phyloP scores from a whole-genome alignment of 2,329 filamentous ascomycete genomes.

The Magnaporthiopsis rhizophila region DNA sequence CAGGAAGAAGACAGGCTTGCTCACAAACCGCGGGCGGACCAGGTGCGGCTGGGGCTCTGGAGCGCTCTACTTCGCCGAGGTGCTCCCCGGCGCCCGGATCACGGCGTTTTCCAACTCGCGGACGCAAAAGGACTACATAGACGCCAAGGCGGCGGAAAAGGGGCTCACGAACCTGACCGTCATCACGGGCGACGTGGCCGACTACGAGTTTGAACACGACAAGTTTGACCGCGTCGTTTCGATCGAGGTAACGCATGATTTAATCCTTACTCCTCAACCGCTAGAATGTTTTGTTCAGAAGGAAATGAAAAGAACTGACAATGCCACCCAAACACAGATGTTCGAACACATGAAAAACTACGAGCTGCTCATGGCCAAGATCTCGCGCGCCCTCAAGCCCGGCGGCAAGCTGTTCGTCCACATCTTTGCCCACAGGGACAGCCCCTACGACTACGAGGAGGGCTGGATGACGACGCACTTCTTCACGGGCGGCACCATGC shows the following conservation, averaged over 20 bases:
- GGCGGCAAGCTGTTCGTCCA: conserved; percentile 63
- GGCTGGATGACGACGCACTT: conserved; percentile 71
- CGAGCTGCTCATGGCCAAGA: conserved; percentile 56
- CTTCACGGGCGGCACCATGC: conserved; percentile 68
- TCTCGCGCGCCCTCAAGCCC: conserved; percentile 49
- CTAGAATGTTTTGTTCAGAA: too few species aligned
- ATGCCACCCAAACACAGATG: conserved; percentile 42
- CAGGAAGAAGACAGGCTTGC: background rate
- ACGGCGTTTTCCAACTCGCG: conserved; percentile 63
- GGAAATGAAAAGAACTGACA: too few species aligned
- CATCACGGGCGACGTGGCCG: conserved; percentile 59
- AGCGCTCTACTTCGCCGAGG: conserved; percentile 56
- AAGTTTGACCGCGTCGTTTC: conserved; percentile 58
- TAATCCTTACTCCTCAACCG: background rate
- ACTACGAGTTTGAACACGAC: conserved; percentile 52
- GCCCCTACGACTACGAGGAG: conserved; percentile 62
- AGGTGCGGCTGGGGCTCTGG: conserved; percentile 64
- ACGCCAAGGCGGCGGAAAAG: conserved; percentile 45
- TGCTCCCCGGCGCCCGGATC: conserved; percentile 52
- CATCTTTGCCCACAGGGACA: conserved; percentile 56
- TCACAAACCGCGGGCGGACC: background rate
- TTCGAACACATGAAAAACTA: conserved; percentile 78
- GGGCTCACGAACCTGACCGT: conserved; percentile 53
- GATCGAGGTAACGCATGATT: conserved; percentile 38
- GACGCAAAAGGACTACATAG: conserved; percentile 62